These are phyloP conservation scores for Amaranthus hypochondriacus DNA, from an alignment of 148 eudicot genomes.

Conservation along the genomic window DNA sequence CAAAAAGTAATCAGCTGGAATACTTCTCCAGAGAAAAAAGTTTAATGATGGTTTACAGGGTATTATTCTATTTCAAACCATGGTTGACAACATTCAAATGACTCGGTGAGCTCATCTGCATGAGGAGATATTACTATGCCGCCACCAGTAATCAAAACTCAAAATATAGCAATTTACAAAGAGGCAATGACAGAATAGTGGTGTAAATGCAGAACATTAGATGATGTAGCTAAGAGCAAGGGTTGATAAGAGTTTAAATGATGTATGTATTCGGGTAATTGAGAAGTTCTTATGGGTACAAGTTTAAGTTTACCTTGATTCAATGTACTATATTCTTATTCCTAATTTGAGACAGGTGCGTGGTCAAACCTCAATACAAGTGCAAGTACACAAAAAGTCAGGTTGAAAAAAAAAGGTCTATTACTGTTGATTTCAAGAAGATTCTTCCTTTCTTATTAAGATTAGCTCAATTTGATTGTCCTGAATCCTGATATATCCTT, in stretches of 20 bases:
- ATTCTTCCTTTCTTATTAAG: neutral
- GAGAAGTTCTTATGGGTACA: neutral
- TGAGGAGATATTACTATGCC: neutral
- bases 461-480: neutral
- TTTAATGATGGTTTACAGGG: neutral
- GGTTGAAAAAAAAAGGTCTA: neutral
- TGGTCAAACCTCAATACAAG: neutral
- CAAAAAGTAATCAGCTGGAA: neutral
- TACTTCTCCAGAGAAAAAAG: neutral
- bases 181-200: neutral
- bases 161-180: neutral
- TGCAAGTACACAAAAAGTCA: too few relatives aligned
- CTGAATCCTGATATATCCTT: neutral
- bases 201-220: neutral
- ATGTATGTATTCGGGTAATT: neutral
- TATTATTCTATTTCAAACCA: neutral
- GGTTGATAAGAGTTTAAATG: neutral
- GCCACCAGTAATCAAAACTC: neutral
- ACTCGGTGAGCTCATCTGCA: neutral
- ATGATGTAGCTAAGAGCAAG: neutral
- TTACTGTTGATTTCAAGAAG: neutral
- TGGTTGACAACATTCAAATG: neutral
- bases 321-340: neutral
- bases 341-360: neutral
- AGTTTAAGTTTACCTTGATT: neutral